These are phyloP conservation scores for Desmodesmus armatus DNA, from an alignment of 139 green algal species.

Conservation along the genomic window DNA sequence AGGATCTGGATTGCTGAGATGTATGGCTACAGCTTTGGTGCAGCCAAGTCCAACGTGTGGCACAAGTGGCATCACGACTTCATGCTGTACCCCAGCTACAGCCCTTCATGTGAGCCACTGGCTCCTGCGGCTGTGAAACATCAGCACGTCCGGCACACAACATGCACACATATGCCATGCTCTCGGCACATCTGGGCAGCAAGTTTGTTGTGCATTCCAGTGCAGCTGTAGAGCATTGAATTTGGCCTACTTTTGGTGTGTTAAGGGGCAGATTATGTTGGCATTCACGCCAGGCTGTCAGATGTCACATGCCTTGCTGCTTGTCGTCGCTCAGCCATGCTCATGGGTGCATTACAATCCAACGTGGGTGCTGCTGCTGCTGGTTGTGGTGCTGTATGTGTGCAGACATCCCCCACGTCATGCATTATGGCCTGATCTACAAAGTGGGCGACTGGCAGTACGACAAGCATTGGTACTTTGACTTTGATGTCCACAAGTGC, in stretches of 20 bases:
- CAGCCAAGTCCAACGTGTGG: slow-evolving; percentile 75
- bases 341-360: no score
- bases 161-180: no score
- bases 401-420: slow-evolving; percentile 21
- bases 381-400: not conserved
- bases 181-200: no score
- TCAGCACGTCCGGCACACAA: not conserved
- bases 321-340: no score
- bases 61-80: slow-evolving; percentile 63
- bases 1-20: slow-evolving; percentile 90
- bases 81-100: slow-evolving; percentile 46
- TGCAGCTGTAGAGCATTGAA: no score
- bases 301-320: no score
- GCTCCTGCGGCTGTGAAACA: not conserved
- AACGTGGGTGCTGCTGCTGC: no score
- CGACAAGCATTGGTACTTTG: slow-evolving; percentile 55
- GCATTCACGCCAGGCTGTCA: no score
- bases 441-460: slow-evolving; percentile 27
- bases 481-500: slow-evolving; percentile 47
- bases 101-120: slow-evolving; percentile 12
- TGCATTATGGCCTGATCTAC: slow-evolving; percentile 45
- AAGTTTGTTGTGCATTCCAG: no score
- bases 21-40: slow-evolving; percentile 91
- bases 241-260: no score
- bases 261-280: no score